These are phyloP conservation scores for Podaxis sp. DNA, from an alignment of 768 basidiomycete species.

Conservation along the genomic window DNA sequence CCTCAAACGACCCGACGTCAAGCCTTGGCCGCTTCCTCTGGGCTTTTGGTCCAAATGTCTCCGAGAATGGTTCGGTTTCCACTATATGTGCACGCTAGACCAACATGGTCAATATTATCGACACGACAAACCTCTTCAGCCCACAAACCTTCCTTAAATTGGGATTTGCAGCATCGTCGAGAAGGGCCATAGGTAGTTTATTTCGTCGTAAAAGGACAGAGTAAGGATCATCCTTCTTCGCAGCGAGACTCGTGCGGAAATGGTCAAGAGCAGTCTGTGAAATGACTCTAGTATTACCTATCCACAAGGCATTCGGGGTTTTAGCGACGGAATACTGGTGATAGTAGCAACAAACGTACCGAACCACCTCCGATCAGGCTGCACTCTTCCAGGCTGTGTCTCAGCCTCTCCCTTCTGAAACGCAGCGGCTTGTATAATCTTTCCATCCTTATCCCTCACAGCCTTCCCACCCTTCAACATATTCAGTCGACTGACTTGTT, in stretches of 20 bases:
- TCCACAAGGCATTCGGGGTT: not conserved
- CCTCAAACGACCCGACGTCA: conserved; percentile 89
- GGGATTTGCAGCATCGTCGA: conserved; percentile 86
- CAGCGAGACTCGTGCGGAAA: conserved; percentile 83
- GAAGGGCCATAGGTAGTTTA: conserved; percentile 94
- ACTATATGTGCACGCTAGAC: conserved; percentile 85
- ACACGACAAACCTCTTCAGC: conserved; percentile 18
- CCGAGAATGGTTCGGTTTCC: conserved; percentile 90
- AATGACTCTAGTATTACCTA: conserved; percentile 98
- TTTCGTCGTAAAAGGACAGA: conserved; percentile 91
- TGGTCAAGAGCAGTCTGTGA: conserved; percentile 95
- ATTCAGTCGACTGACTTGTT: conserved; percentile 78
- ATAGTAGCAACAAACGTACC: conserved; percentile 48
- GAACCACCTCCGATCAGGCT: conserved; percentile 96
- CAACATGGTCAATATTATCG: conserved; percentile 5
- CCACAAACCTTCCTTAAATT: conserved; percentile 62
- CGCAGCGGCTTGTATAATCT: conserved; percentile 88
- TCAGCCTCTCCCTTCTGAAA: conserved; percentile 96
- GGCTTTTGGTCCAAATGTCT: conserved; percentile 95
- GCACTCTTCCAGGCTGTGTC: conserved; percentile 83
- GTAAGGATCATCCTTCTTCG: conserved; percentile 91
- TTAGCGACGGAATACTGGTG: not conserved
- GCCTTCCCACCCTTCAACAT: conserved; percentile 93
- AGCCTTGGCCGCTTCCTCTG: conserved; percentile 88
- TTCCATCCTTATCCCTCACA: conserved; percentile 86